phyloP scores from a whole-genome alignment of 306 rosid genomes.

The Ormosia semicastrata region DNA sequence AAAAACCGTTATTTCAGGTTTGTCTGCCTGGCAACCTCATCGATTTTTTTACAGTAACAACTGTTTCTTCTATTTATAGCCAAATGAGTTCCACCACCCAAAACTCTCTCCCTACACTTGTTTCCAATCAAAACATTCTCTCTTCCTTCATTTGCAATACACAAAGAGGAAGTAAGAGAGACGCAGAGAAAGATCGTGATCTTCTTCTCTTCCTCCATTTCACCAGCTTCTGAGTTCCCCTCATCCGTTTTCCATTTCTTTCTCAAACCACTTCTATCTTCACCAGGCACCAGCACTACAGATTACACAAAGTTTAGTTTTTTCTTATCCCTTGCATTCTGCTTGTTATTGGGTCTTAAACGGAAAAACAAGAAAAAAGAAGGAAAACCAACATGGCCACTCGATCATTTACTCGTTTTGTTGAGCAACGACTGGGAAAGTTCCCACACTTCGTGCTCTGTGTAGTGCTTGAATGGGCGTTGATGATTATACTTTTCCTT shows the following conservation, averaged over 20 bases:
- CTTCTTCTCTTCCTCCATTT: slow-evolving; percentile 42
- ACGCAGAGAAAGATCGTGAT: slow-evolving; percentile 36
- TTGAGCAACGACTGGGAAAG: slow-evolving; percentile 60
- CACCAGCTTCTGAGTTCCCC: slow-evolving; percentile 6
- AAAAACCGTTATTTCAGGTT: slow-evolving; percentile 60
- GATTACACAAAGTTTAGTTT: background rate
- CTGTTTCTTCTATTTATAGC: slow-evolving; percentile 39
- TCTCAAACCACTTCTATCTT: background rate
- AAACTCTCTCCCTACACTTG: slow-evolving; percentile 23
- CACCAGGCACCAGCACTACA: background rate
- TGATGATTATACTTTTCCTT: slow-evolving; percentile 63
- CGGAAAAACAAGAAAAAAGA: background rate
- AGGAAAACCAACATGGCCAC: slow-evolving; percentile 36
- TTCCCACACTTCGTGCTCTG: slow-evolving; percentile 65
- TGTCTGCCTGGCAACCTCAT: background rate
- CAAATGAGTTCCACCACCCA: slow-evolving; percentile 41
- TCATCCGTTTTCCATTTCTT: background rate
- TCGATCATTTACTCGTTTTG: slow-evolving; percentile 51
- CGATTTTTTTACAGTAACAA: background rate
- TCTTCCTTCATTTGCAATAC: background rate
- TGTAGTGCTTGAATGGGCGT: slow-evolving; percentile 78
- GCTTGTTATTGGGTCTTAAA: background rate
- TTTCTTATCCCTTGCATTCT: background rate
- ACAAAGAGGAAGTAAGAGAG: background rate
- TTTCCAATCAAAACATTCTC: slow-evolving; percentile 5